These are phyloP conservation scores for Millerozyma miso DNA, from an alignment of 805 yeast genomes.

Conservation along the genomic window DNA sequence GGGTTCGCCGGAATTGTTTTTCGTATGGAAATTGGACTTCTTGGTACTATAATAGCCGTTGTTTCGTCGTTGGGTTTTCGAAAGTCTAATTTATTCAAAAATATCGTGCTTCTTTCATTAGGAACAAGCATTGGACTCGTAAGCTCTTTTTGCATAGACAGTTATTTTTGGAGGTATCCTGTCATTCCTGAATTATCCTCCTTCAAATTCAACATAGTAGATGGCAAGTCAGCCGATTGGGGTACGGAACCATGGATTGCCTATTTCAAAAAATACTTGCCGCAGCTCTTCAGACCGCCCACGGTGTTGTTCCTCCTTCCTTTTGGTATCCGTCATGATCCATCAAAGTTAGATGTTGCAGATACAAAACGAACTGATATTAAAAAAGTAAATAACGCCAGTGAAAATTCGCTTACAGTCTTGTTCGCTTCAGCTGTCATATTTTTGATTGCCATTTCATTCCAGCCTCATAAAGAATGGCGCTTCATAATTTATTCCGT, in stretches of 20 bases:
- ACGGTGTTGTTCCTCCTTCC: slow-evolving; percentile 37
- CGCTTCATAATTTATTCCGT: slow-evolving; percentile 75
- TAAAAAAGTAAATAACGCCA: slow-evolving; percentile 18
- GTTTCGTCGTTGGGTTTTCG: slow-evolving; percentile 43
- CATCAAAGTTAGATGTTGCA: slow-evolving; percentile 34
- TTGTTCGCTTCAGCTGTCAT: slow-evolving; percentile 48
- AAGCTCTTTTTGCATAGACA: slow-evolving; percentile 53
- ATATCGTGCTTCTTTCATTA: slow-evolving; percentile 32
- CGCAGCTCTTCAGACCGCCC: slow-evolving; percentile 38
- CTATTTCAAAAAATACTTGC: slow-evolving; percentile 55
- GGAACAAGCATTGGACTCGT: slow-evolving; percentile 54
- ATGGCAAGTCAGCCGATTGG: slow-evolving; percentile 75
- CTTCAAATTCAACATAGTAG: slow-evolving; percentile 69
- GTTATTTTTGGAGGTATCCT: slow-evolving; percentile 64
- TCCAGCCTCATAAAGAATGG: slow-evolving; percentile 94
- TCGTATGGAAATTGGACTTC: slow-evolving; percentile 63
- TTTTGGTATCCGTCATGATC: slow-evolving; percentile 41
- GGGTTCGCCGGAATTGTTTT: slow-evolving; percentile 65
- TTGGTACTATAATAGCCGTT: slow-evolving; percentile 46
- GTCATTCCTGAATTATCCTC: slow-evolving; percentile 75
- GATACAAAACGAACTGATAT: neutral
- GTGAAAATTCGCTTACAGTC: slow-evolving; percentile 35
- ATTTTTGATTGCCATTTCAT: slow-evolving; percentile 62
- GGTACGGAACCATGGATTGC: slow-evolving; percentile 74
- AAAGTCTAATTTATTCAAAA: slow-evolving; percentile 40